A percentile compares a stretch with the other conserved stretches of the same genome.
Evolutionary conservation across 139 green algal species (phyloP).

Genomic region (Monoraphidium neglectum): DNA sequence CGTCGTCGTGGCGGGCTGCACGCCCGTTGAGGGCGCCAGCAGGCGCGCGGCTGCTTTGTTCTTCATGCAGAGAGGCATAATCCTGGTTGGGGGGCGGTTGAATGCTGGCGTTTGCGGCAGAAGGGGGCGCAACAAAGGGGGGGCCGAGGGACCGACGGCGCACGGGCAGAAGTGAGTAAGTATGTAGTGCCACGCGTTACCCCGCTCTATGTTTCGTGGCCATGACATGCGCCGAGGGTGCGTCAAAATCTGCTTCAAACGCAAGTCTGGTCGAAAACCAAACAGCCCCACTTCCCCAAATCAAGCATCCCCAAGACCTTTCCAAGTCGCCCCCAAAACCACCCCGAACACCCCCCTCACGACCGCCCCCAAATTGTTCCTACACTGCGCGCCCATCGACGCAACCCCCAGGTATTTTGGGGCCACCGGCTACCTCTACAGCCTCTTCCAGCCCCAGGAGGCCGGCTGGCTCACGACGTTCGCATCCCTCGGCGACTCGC

Average conservation of each 20-base stretch:
- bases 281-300: no score
- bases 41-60: constrained; percentile 15
- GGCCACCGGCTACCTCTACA: constrained; percentile 22
- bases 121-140: no score
- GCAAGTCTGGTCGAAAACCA: no score
- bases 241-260: no score
- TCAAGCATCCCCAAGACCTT: no score
- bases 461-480: constrained; percentile 30
- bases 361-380: neutral
- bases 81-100: neutral
- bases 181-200: no score
- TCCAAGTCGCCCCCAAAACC: neutral
- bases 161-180: no score
- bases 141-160: no score
- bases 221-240: no score
- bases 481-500: constrained; percentile 37
- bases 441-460: neutral
- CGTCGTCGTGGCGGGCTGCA: constrained; percentile 45
- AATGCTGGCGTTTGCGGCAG: neutral
- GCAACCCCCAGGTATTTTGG: constrained; percentile 34
- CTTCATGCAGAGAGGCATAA: constrained; percentile 13
- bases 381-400: neutral
- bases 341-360: neutral
- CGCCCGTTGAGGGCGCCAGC: constrained; percentile 16
- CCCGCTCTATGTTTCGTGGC: no score